A percentile compares a stretch with the other conserved stretches of the same genome.
phyloP scores from a whole-genome alignment of 2,329 filamentous ascomycete genomes.

The Madurella fahalii region DNA sequence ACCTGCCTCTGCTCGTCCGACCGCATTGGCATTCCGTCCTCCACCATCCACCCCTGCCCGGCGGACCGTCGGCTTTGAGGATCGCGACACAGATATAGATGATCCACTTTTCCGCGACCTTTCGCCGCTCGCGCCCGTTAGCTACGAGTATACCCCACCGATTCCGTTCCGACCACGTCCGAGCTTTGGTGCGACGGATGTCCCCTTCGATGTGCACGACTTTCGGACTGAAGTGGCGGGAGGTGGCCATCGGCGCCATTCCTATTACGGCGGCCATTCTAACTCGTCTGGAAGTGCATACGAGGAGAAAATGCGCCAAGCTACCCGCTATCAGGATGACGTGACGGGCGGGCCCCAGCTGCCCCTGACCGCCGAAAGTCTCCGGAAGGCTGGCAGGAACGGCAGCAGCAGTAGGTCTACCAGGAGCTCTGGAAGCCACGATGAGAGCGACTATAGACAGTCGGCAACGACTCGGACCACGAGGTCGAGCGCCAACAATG shows the following conservation, averaged over 20 bases:
- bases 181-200: conserved; percentile 34
- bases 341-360: conserved; percentile 42
- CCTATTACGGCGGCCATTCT: conserved; percentile 38
- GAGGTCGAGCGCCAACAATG: conserved; percentile 42
- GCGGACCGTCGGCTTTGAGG: conserved; percentile 32
- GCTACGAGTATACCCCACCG: conserved; percentile 32
- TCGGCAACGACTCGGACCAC: conserved; percentile 61
- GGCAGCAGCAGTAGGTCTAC: conserved; percentile 53
- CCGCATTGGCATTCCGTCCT: conserved; percentile 27
- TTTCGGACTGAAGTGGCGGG: conserved; percentile 40
- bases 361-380: conserved; percentile 52
- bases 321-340: conserved; percentile 51
- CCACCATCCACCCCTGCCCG: conserved; percentile 29
- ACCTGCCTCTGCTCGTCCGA: conserved; percentile 29
- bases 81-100: conserved; percentile 33
- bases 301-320: conserved; percentile 41
- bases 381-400: conserved; percentile 48
- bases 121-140: conserved; percentile 30
- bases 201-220: conserved; percentile 37
- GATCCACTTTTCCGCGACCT: conserved; percentile 38
- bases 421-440: conserved; percentile 56
- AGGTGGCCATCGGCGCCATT: conserved; percentile 36
- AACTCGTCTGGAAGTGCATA: conserved; percentile 32
- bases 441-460: conserved; percentile 60
- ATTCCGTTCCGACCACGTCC: conserved; percentile 31